These are phyloP conservation scores for Dipodascus geniculatus DNA, from an alignment of 805 yeast genomes.

Conservation along the genomic window DNA sequence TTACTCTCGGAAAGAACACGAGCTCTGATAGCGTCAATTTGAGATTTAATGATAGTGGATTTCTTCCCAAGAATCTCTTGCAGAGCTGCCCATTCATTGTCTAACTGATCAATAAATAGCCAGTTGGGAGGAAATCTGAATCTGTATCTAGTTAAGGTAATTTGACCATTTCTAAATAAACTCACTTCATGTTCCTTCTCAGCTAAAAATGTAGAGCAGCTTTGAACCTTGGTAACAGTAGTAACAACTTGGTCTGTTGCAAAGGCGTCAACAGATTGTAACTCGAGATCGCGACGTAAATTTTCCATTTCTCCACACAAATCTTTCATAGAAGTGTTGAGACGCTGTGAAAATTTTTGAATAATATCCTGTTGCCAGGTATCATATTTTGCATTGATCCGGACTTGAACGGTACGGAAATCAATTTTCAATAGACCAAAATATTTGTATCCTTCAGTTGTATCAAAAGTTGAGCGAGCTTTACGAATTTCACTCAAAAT, in stretches of 20 bases:
- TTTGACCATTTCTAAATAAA: conserved; percentile 29
- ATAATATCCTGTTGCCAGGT: conserved; percentile 42
- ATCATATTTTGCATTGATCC: conserved; percentile 44
- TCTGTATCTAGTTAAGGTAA: conserved; percentile 31
- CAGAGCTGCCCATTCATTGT: conserved; percentile 34
- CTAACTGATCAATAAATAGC: conserved; percentile 53
- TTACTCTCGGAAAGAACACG: conserved; percentile 32
- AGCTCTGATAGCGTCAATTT: conserved; percentile 32
- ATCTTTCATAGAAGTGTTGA: conserved; percentile 24
- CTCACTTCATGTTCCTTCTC: conserved; percentile 17
- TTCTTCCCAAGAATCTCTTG: conserved; percentile 29
- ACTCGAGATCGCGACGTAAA: conserved; percentile 30
- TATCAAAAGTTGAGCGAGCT: conserved; percentile 39
- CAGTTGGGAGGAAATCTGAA: conserved; percentile 41
- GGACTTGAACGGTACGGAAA: conserved; percentile 41
- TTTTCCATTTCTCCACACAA: conserved; percentile 25
- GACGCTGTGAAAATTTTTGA: conserved; percentile 29
- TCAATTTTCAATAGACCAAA: conserved; percentile 37
- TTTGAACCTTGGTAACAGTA: conserved; percentile 31
- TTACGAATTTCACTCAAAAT: conserved; percentile 33
- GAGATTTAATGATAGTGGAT: conserved; percentile 29
- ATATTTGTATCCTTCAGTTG: conserved; percentile 28
- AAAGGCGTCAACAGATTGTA: conserved; percentile 22
- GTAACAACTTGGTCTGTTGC: conserved; percentile 23
- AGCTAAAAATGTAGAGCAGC: conserved; percentile 16